Evolutionary conservation across 331 rosid genomes (phyloP), one percentile per base, ranked within the genome.

Genomic region (Acacia concinna): DNA sequence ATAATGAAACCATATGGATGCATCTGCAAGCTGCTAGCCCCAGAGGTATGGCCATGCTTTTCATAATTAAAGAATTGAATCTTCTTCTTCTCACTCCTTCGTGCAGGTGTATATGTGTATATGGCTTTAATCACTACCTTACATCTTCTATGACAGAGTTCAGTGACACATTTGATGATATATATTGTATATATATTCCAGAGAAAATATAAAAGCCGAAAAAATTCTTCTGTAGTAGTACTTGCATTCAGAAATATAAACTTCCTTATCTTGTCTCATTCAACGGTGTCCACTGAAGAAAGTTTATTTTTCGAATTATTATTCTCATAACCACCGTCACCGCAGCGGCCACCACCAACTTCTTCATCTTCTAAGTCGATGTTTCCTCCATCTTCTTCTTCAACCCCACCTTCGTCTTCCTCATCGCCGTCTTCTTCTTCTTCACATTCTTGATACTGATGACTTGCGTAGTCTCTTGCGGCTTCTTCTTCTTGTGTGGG

Each of bases 221-320:
- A 67, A 31, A 57, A 54, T 49, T 78, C 12, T 2, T n/a, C 35
- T 21, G 68, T 31, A 31, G 23, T 31, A 32, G 23, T 62, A 32
- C 79, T 44, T 78, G 41, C 41, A 23, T 64, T 82, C 63, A 84
- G 79, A 51, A 56, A 56, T 56, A 56, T 23, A 21, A 75, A 73
- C 78, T 78, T 77, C 76, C 83, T 67, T 47, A 78, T 75, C 77
- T 68, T 78, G 80, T 83, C 68, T 83, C 78, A 83, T 84, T 83
- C 86, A 59, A 75, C 84, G 14, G 82, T 77, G 78, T 81, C 85
- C 82, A 77, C 64, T 30, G 84, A 65, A 35, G 85, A 41, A 54
- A 69, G 79, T 78, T 81, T 76, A 11, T 68, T 85, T 77, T 56
- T 37, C 37, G 49, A 77, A 13, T 10, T 66, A 20, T 35, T 37